phyloP scores from a whole-genome alignment of 768 basidiomycete genomes.

The Boletus sp. region DNA sequence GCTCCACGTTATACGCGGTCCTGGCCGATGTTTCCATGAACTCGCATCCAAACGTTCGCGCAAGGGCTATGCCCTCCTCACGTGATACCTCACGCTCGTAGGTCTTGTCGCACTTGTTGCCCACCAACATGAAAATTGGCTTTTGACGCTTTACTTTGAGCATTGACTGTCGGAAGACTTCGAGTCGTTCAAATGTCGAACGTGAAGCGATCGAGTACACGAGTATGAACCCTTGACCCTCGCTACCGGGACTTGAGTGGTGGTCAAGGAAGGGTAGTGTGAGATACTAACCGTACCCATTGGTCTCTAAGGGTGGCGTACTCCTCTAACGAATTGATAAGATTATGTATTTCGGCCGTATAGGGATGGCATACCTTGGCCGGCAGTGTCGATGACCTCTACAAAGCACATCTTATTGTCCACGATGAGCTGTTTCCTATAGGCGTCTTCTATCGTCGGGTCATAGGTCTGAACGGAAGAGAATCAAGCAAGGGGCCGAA shows the following conservation, averaged over 20 bases:
- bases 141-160: slow-evolving; percentile 80
- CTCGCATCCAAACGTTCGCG: slow-evolving; percentile 82
- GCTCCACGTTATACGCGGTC: slow-evolving; percentile 89
- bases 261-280: slow-evolving; percentile 2
- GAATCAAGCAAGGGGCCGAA: slow-evolving; percentile 6
- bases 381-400: slow-evolving; percentile 96
- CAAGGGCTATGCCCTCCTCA: slow-evolving; percentile 82
- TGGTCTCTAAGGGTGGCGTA: slow-evolving; percentile 95
- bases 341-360: slow-evolving; percentile 9
- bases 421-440: slow-evolving; percentile 91
- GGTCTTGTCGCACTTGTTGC: slow-evolving; percentile 94
- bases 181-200: slow-evolving; percentile 85
- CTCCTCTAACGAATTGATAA: slow-evolving; percentile 63
- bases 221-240: slow-evolving; percentile 96
- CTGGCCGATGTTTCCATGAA: slow-evolving; percentile 98
- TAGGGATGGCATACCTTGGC: slow-evolving; percentile 68
- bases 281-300: slow-evolving; percentile 82
- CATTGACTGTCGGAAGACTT: slow-evolving; percentile 89
- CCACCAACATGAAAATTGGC: slow-evolving; percentile 90
- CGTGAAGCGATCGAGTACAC: slow-evolving; percentile 97
- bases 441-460: slow-evolving; percentile 98
- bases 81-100: slow-evolving; percentile 87
- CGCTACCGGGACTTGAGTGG: slow-evolving; percentile 46
- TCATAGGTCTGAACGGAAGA: slow-evolving; percentile 73
- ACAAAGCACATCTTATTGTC: slow-evolving; percentile 95